Evolutionary conservation across 345 rosid genomes (phyloP).

Genomic region (Crucihimalaya himalaica): DNA sequence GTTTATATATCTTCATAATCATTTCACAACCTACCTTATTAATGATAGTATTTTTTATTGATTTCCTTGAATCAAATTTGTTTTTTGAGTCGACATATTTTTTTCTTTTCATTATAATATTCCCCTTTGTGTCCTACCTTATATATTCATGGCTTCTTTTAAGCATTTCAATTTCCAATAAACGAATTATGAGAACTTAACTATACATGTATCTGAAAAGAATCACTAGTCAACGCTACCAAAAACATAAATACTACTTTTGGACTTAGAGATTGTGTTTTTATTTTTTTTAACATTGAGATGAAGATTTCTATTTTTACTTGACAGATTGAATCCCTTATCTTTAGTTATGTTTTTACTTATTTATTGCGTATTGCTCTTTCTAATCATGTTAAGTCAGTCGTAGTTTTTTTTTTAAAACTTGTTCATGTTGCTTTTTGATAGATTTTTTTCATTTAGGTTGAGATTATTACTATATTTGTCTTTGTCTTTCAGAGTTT

Average conservation of each 20-base stretch:
- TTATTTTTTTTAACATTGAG: background rate
- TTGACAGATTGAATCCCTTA: background rate
- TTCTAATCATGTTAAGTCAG: background rate
- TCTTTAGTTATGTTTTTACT: background rate
- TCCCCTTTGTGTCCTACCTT: background rate
- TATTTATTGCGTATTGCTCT: background rate
- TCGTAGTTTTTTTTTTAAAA: too few relatives aligned
- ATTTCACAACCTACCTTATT: constrained; percentile 11
- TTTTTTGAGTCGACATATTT: background rate
- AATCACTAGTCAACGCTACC: background rate
- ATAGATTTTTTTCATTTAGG: background rate
- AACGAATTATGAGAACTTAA: background rate
- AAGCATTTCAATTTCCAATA: background rate
- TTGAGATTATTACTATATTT: background rate
- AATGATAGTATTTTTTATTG: background rate
- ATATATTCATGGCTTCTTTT: background rate
- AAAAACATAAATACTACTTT: background rate
- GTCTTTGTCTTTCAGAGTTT: background rate
- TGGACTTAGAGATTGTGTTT: background rate
- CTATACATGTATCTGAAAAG: background rate
- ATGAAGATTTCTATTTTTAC: background rate
- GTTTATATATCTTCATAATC: constrained; percentile 16
- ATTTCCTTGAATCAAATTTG: background rate
- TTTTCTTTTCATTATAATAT: background rate
- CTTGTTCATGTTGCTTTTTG: background rate